phyloP scores from a whole-genome alignment of 2,329 filamentous ascomycete genomes.

The Fusarium protoensiforme region DNA sequence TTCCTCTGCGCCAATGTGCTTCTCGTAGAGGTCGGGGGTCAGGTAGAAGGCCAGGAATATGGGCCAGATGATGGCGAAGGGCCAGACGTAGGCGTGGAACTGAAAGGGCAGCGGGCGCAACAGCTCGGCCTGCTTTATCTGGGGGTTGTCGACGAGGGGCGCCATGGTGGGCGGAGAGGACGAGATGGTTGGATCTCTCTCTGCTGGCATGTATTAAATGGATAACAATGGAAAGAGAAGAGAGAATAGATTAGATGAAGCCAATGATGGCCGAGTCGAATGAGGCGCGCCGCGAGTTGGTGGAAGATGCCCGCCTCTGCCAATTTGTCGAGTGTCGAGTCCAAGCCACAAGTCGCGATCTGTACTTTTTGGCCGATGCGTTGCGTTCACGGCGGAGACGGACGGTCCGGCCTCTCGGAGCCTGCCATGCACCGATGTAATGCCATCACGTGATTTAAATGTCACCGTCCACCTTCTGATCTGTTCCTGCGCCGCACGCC shows the following conservation, averaged over 20 bases:
- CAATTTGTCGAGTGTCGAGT: slow-evolving; percentile 26
- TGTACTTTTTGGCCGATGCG: slow-evolving; percentile 43
- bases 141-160: slow-evolving; percentile 88
- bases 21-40: slow-evolving; percentile 84
- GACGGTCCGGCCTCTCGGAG: slow-evolving; percentile 28
- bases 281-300: background rate
- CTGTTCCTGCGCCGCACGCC: background rate
- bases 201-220: background rate
- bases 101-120: slow-evolving; percentile 85
- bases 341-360: slow-evolving; percentile 37
- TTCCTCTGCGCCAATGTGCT: slow-evolving; percentile 91
- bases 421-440: slow-evolving; percentile 25
- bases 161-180: slow-evolving; percentile 61
- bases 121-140: slow-evolving; percentile 89
- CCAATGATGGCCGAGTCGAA: background rate
- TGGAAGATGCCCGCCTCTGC: slow-evolving; percentile 15
- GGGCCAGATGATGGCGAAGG: slow-evolving; percentile 92
- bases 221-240: slow-evolving; percentile 7
- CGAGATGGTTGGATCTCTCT: slow-evolving; percentile 24
- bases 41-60: slow-evolving; percentile 90
- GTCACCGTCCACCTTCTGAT: background rate
- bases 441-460: slow-evolving; percentile 26
- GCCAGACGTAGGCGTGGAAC: slow-evolving; percentile 92
- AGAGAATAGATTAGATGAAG: background rate
- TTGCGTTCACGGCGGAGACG: slow-evolving; percentile 11